A percentile compares a stretch with the other conserved stretches of the same genome.
Conservation (phyloP, 345 rosid species). For the Pugionium dolabratum region DNA sequence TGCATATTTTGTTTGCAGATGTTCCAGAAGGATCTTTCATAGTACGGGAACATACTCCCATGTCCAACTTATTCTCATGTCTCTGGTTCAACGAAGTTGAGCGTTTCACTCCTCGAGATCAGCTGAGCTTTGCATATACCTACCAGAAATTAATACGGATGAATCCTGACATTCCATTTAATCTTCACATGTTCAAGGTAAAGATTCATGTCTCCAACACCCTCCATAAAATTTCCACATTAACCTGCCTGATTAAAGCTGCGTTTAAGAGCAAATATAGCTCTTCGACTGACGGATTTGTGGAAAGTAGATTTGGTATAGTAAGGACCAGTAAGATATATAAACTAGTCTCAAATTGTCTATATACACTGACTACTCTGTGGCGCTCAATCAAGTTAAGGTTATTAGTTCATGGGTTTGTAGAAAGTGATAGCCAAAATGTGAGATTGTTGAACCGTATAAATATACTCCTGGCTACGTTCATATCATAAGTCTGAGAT, state of each 20-base stretch:
- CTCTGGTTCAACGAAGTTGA: slow-evolving; percentile 99
- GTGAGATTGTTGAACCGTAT: not conserved
- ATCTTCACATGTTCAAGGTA: slow-evolving; percentile 96
- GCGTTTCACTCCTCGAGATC: slow-evolving; percentile 95
- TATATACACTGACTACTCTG: not conserved
- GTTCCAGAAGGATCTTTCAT: slow-evolving; percentile 98
- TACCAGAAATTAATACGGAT: slow-evolving; percentile 78
- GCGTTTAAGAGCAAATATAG: not conserved
- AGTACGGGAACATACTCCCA: slow-evolving; percentile 91
- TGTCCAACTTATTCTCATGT: slow-evolving; percentile 96
- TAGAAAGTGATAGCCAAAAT: not conserved
- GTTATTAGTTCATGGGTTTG: not conserved
- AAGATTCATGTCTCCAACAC: not conserved
- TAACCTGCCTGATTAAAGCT: not conserved
- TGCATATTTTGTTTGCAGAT: slow-evolving; percentile 51
- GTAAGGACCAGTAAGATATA: not conserved
- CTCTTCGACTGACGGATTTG: not conserved
- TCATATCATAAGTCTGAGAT: slow-evolving; percentile 13
- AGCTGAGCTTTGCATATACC: slow-evolving; percentile 87
- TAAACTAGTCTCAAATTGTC: slow-evolving; percentile 3
- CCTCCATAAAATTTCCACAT: not conserved
- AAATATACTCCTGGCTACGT: slow-evolving; percentile 34
- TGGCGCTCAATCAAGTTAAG: not conserved
- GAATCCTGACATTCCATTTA: slow-evolving; percentile 78
- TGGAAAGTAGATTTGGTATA: not conserved